A percentile compares a stretch with the other conserved stretches of the same genome.
These are phyloP conservation scores for Epichloe glyceriae DNA, from an alignment of 2,329 filamentous ascomycete genomes.

Conservation along the genomic window DNA sequence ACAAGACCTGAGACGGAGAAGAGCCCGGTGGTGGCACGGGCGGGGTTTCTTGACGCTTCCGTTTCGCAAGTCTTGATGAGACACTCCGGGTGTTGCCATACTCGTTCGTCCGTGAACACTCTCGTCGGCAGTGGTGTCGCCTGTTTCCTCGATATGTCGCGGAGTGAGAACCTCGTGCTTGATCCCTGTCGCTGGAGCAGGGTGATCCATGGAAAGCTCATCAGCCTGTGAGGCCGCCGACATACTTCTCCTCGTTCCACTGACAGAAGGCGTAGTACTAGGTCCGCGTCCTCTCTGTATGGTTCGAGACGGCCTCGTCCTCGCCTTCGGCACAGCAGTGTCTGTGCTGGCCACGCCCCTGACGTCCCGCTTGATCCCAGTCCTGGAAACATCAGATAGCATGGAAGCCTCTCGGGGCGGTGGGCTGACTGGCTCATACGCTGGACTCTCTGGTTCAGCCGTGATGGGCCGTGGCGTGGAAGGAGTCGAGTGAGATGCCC, in stretches of 20 bases:
- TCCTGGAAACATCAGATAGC: constrained; percentile 19
- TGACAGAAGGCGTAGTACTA: constrained; percentile 23
- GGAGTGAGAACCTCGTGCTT: constrained; percentile 50
- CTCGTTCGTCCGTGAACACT: constrained; percentile 28
- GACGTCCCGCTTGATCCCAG: constrained; percentile 19
- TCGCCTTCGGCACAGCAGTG: constrained; percentile 16
- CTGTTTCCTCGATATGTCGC: constrained; percentile 37
- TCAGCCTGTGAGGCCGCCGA: constrained; percentile 34
- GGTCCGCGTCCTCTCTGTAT: constrained; percentile 21
- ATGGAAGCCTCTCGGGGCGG: constrained; percentile 27
- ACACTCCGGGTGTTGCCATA: constrained; percentile 24
- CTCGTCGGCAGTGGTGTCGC: constrained; percentile 44
- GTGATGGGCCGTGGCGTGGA: constrained; percentile 37
- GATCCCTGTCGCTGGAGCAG: constrained; percentile 28
- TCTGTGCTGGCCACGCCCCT: constrained; percentile 14
- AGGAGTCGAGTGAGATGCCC: constrained; percentile 43
- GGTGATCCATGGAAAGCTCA: constrained; percentile 32
- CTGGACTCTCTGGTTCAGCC: constrained; percentile 35
- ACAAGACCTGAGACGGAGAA: constrained; percentile 56
- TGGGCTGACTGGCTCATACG: constrained; percentile 47
- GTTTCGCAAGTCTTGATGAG: constrained; percentile 32
- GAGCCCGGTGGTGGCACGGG: constrained; percentile 35
- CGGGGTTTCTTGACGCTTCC: constrained; percentile 43
- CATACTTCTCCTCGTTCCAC: constrained; percentile 27
- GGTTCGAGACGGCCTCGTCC: constrained; percentile 24